Conservation (phyloP, 208 protist species). For the Leishmania tropica region DNA sequence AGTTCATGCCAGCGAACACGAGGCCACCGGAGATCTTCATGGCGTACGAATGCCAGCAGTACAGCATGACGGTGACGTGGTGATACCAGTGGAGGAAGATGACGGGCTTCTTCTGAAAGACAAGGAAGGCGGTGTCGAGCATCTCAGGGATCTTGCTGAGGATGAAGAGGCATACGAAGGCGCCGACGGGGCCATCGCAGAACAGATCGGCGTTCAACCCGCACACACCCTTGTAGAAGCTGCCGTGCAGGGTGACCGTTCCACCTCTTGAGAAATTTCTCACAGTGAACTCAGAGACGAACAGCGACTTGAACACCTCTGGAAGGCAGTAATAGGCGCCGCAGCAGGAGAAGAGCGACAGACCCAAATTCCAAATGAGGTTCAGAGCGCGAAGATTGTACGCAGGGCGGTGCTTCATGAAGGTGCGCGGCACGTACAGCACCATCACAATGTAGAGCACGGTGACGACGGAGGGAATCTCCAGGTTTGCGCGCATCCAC, state of each 20-base stretch:
- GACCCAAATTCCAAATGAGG: slow-evolving; percentile 78
- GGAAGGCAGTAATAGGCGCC: slow-evolving; percentile 68
- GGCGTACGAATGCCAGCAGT: slow-evolving; percentile 89
- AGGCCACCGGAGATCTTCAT: slow-evolving; percentile 55
- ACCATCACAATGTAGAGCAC: slow-evolving; percentile 68
- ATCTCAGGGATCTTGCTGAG: slow-evolving; percentile 90
- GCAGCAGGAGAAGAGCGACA: slow-evolving; percentile 74
- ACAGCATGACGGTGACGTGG: slow-evolving; percentile 92
- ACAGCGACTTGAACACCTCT: slow-evolving; percentile 36
- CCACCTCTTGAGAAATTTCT: slow-evolving; percentile 20
- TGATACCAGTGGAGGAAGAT: slow-evolving; percentile 94
- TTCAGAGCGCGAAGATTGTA: slow-evolving; percentile 53
- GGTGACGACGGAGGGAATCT: slow-evolving; percentile 52
- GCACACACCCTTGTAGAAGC: slow-evolving; percentile 63
- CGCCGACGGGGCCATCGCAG: slow-evolving; percentile 61
- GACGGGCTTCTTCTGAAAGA: slow-evolving; percentile 83
- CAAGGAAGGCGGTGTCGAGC: slow-evolving; percentile 86
- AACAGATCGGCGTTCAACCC: slow-evolving; percentile 48
- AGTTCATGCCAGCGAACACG: slow-evolving; percentile 94
- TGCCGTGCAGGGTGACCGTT: slow-evolving; percentile 21
- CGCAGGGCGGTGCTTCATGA: slow-evolving; percentile 73
- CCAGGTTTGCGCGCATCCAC: slow-evolving; percentile 63
- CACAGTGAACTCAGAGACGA: slow-evolving; percentile 17
- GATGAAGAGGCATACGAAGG: slow-evolving; percentile 76
- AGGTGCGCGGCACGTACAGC: slow-evolving; percentile 55